phyloP scores from a whole-genome alignment of 2,329 filamentous ascomycete species.

The Magnaporthales sp. region DNA sequence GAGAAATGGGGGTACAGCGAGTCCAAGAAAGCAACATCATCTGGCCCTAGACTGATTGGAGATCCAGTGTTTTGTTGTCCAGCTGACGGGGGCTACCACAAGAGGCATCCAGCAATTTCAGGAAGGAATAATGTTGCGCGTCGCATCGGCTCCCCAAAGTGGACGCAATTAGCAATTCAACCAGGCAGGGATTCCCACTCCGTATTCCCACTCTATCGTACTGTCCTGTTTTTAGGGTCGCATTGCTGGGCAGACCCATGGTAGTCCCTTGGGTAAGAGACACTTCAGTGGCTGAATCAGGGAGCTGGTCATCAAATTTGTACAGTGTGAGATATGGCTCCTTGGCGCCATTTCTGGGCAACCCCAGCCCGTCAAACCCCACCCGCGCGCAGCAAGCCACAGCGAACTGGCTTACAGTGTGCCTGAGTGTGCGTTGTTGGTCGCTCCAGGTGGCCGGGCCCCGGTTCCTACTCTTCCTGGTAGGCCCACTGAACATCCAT shows the following conservation, averaged over 20 bases:
- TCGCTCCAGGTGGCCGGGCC: constrained; percentile 3
- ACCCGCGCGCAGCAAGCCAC: not conserved
- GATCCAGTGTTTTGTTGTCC: not conserved
- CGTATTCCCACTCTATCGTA: constrained; percentile 2
- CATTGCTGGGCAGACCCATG: constrained; percentile 1
- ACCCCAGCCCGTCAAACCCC: not conserved
- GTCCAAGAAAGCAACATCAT: not conserved
- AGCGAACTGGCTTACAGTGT: not conserved
- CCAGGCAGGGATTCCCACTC: not conserved
- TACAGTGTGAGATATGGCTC: not conserved
- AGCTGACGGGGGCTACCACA: not conserved
- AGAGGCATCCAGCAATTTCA: not conserved
- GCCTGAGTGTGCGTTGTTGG: not conserved
- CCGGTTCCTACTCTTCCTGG: constrained; percentile 1
- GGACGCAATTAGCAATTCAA: not conserved
- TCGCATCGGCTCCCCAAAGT: constrained; percentile 1
- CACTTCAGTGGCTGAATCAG: constrained; percentile 7
- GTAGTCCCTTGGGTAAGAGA: not conserved
- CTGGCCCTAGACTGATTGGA: not conserved
- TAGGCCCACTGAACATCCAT: not conserved
- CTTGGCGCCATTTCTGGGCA: not conserved
- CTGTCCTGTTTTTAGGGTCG: not conserved
- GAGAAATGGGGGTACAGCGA: not conserved
- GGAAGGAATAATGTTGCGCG: not conserved
- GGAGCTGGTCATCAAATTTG: constrained; percentile 1